Evolutionary conservation across 1,284 basidiomycete genomes (phyloP), one percentile per base, ranked within the genome.

Genomic region (Papiliotrema nemorosa): DNA sequence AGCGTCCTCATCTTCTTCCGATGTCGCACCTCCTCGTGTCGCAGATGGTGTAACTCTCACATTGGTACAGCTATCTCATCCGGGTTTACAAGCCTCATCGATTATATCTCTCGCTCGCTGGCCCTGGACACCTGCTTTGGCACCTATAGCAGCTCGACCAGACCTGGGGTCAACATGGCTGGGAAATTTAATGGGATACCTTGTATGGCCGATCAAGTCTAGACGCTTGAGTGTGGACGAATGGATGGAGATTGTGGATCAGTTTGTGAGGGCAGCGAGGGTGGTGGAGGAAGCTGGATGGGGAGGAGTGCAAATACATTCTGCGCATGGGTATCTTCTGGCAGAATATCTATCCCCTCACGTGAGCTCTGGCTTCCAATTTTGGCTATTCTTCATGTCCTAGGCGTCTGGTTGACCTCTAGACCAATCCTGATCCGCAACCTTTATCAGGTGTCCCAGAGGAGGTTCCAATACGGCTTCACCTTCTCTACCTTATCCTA

Each of bases 271-370:
- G 42, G 88, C 84, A 2, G 88, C 90, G 1, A 69, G 76, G 47
- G 64, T 87, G 29, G 88, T 89, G 13, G 72, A 79, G 16, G 72
- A 81, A 47, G 78, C 86, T 24, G 90, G 90, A 0, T 96, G 93
- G 68, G 89, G 96, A 60, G 93, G 93, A 0, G 77, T 96, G 12
- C 84, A 97, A 66, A 59, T 97, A 20, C 93, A 97, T 72, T 87
- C 81, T 27, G 86, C 87, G 2, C 92, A 96, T 75, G 91, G 91
- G 24, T 92, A 96, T 70, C 79, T 96, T 18, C 76, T 97, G 16
- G 82, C 90, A 0, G 84, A 90, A 58, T 94, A 93, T 67, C 77
- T 97, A 35, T 90, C 85, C 3, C 82, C 83, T 1, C 84, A 86
- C 77, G 88, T 88, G 58, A 43, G 75, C 53, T n/a, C 24, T 29